A percentile compares a stretch with the other conserved stretches of the same genome.
These are phyloP conservation scores for Cordyceps farinosa DNA, from an alignment of 2,329 filamentous ascomycete species.

Conservation along the genomic window DNA sequence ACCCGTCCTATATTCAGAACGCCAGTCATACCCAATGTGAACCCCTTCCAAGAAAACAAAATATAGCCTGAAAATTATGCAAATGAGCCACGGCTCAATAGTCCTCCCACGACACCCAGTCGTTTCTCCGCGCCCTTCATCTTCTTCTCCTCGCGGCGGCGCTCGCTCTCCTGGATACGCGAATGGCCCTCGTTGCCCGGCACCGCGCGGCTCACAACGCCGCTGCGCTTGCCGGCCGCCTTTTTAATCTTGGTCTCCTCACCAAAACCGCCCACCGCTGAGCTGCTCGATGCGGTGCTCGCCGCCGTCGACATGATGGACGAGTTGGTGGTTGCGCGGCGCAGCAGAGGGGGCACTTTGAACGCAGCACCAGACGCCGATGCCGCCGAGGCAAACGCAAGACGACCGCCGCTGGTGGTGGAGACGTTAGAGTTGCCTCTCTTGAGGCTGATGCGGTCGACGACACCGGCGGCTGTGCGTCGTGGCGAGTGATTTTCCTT, in stretches of 20 bases:
- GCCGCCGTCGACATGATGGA: slow-evolving; percentile 35
- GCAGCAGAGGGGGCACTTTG: slow-evolving; percentile 67
- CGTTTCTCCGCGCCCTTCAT: slow-evolving; percentile 55
- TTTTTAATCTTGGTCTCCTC: slow-evolving; percentile 57
- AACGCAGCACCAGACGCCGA: slow-evolving; percentile 43
- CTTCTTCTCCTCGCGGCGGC: slow-evolving; percentile 55
- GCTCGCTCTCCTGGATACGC: slow-evolving; percentile 53
- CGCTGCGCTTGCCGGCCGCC: slow-evolving; percentile 57
- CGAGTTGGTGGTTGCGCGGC: slow-evolving; percentile 69
- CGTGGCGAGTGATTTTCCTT: slow-evolving; percentile 48
- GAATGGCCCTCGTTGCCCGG: slow-evolving; percentile 56
- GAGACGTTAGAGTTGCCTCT: slow-evolving; percentile 45
- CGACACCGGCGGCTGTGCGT: slow-evolving; percentile 44
- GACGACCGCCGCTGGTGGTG: slow-evolving; percentile 31
- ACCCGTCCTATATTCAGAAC: neutral
- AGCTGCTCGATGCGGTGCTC: slow-evolving; percentile 23
- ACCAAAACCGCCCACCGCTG: slow-evolving; percentile 36
- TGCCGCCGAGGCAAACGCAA: slow-evolving; percentile 54
- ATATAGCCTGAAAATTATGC: slow-evolving; percentile 15
- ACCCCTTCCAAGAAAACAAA: neutral
- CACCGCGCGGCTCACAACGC: slow-evolving; percentile 55
- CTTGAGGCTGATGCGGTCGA: slow-evolving; percentile 72
- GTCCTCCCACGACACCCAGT: slow-evolving; percentile 52
- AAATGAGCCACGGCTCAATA: slow-evolving; percentile 53
- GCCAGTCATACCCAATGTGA: neutral